Conservation (phyloP, 2,329 filamentous ascomycete genomes). For the Raffaelea albimanens region DNA sequence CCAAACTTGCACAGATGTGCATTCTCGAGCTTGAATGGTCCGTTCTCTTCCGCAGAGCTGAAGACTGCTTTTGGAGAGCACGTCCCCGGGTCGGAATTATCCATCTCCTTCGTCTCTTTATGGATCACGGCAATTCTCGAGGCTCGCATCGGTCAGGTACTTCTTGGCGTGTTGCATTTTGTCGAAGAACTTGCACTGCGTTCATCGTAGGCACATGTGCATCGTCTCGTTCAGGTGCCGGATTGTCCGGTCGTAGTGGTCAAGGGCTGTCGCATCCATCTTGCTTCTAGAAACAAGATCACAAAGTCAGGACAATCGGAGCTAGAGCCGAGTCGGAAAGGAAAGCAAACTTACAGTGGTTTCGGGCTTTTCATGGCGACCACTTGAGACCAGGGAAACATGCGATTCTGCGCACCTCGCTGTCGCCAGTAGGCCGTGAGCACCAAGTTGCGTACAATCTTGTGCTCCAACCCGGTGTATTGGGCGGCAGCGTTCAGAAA, state of each 20-base stretch:
- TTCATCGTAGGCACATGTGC: constrained; percentile 52
- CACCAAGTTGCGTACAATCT: constrained; percentile 60
- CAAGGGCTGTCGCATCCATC: constrained; percentile 30
- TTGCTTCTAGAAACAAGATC: neutral
- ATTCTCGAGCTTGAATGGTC: neutral
- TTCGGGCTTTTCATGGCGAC: constrained; percentile 3
- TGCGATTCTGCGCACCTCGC: constrained; percentile 14
- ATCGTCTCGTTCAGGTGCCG: constrained; percentile 67
- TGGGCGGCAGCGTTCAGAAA: constrained; percentile 59
- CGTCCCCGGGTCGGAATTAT: no score
- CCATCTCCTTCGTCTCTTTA: no score
- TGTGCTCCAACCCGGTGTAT: constrained; percentile 60
- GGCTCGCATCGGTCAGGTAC: no score
- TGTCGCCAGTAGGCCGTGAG: constrained; percentile 32
- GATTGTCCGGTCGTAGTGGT: constrained; percentile 60
- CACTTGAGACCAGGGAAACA: constrained; percentile 17
- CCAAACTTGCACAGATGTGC: no score
- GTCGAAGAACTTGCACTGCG: no score
- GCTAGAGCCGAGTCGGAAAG: no score
- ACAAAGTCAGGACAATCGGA: no score
- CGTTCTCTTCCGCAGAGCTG: no score
- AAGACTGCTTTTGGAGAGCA: no score
- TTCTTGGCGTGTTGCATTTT: no score
- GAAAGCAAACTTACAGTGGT: neutral
- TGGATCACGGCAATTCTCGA: no score